Conservation (phyloP, 2,329 filamentous ascomycete genomes). For the Biscogniauxia marginata region DNA sequence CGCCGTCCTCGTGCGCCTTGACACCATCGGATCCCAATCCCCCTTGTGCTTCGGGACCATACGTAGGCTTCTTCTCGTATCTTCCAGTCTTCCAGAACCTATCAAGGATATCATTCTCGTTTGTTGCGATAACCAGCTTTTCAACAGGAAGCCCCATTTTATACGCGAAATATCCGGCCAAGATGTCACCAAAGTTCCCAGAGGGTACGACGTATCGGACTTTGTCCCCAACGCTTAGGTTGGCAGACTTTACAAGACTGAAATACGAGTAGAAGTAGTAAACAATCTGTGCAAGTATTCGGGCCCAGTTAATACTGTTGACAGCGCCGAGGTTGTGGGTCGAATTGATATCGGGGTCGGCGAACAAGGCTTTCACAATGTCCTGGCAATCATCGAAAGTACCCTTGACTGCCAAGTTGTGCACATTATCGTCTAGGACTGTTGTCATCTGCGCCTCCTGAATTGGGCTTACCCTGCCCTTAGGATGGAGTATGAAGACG, state of each 20-base stretch:
- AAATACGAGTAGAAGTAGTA: conserved; percentile 99
- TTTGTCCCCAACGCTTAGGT: conserved; percentile 64
- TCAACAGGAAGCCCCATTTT: conserved; percentile 85
- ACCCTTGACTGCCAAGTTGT: conserved; percentile 85
- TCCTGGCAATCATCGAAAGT: conserved; percentile 98
- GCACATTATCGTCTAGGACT: conserved; percentile 83
- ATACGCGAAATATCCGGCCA: conserved; percentile 89
- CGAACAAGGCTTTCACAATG: conserved; percentile 91
- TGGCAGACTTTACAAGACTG: conserved; percentile 60
- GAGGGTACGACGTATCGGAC: conserved; percentile 88
- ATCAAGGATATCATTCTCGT: conserved; percentile 96
- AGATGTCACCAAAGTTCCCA: conserved; percentile 91
- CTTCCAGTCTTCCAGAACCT: conserved; percentile 88
- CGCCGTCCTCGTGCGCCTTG: conserved; percentile 67
- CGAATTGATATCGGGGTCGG: conserved; percentile 78
- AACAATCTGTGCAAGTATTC: conserved; percentile 93
- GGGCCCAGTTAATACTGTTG: conserved; percentile 95
- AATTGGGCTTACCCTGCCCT: conserved; percentile 85
- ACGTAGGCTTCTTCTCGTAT: conserved; percentile 80
- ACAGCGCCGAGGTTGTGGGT: conserved; percentile 85
- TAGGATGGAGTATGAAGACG: conserved; percentile 91
- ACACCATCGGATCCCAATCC: conserved; percentile 64
- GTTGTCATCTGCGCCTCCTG: conserved; percentile 99
- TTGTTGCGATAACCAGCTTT: conserved; percentile 89
- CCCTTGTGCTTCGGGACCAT: conserved; percentile 56